A percentile compares a stretch with the other conserved stretches of the same genome.
Conservation (phyloP, 331 rosid species). For the Quercus tomentella region DNA sequence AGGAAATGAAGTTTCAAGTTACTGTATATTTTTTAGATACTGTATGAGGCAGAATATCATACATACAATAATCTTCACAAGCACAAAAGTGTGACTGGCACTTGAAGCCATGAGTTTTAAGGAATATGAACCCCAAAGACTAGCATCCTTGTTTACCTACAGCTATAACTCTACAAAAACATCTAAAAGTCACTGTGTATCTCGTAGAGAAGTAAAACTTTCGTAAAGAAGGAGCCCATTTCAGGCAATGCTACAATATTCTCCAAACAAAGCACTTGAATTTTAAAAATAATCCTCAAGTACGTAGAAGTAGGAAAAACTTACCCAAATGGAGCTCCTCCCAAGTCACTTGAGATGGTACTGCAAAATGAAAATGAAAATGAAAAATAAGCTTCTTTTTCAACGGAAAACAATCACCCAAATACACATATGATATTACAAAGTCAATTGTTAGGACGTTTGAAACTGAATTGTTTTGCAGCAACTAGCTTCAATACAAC, state of each 20-base stretch:
- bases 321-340: constrained; percentile 96
- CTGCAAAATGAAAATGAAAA: constrained; percentile 45
- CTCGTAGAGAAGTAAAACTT: not conserved
- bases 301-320: not conserved
- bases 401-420: not conserved
- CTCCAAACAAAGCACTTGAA: not conserved
- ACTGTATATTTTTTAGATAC: not conserved
- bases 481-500: not conserved
- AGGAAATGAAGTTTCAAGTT: not conserved
- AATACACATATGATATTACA: not conserved
- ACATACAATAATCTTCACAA: not conserved
- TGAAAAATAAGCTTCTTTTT: not conserved
- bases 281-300: not conserved
- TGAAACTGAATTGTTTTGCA: not conserved
- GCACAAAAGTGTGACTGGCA: not conserved
- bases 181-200: not conserved
- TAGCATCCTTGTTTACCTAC: not conserved
- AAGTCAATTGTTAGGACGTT: not conserved
- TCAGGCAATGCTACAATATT: not conserved
- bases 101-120: not conserved
- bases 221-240: not conserved
- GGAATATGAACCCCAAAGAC: not conserved
- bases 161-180: not conserved
- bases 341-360: constrained; percentile 72
- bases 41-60: not conserved